Conservation (phyloP, 768 basidiomycete genomes). For the Grammothele lineata region DNA sequence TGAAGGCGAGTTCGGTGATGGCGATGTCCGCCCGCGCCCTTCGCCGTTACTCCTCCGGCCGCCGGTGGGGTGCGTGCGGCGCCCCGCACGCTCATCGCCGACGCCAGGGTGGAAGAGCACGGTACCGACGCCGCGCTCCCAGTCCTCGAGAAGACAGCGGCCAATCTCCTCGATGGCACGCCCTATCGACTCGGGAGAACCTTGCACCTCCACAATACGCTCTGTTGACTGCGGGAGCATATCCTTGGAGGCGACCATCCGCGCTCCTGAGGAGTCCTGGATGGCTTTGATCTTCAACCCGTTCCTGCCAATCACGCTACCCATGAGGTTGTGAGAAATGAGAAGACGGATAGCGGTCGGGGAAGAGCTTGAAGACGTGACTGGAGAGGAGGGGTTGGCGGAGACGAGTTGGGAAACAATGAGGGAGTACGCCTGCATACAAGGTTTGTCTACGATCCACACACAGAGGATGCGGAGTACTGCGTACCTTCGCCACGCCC, state of each 20-base stretch:
- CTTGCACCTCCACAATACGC: slow-evolving; percentile 97
- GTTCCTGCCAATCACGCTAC: slow-evolving; percentile 92
- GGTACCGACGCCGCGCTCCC: slow-evolving; percentile 91
- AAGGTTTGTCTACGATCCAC: too few species aligned
- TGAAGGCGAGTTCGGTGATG: slow-evolving; percentile 48
- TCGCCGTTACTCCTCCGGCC: slow-evolving; percentile 25
- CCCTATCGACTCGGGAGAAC: slow-evolving; percentile 87
- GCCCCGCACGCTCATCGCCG: slow-evolving; percentile 68
- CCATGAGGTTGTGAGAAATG: slow-evolving; percentile 99
- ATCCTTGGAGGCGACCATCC: slow-evolving; percentile 98
- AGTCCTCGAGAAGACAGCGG: slow-evolving; percentile 92
- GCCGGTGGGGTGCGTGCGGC: slow-evolving; percentile 62
- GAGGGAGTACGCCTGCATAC: slow-evolving; percentile 81
- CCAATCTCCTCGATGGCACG: slow-evolving; percentile 95
- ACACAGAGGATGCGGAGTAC: background rate
- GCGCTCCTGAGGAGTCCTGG: slow-evolving; percentile 91
- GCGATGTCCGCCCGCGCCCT: slow-evolving; percentile 42
- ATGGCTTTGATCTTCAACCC: slow-evolving; percentile 99
- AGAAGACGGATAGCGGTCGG: slow-evolving; percentile 89
- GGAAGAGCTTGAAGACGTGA: slow-evolving; percentile 60
- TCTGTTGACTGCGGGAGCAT: slow-evolving; percentile 99
- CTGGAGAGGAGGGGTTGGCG: slow-evolving; percentile 70
- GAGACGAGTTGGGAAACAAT: slow-evolving; percentile 89
- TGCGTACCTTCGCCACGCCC: slow-evolving; percentile 80
- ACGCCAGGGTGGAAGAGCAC: slow-evolving; percentile 94